phyloP scores from a whole-genome alignment of 176 grass and related monocot species.

The Hsuehochloa calcarea region DNA sequence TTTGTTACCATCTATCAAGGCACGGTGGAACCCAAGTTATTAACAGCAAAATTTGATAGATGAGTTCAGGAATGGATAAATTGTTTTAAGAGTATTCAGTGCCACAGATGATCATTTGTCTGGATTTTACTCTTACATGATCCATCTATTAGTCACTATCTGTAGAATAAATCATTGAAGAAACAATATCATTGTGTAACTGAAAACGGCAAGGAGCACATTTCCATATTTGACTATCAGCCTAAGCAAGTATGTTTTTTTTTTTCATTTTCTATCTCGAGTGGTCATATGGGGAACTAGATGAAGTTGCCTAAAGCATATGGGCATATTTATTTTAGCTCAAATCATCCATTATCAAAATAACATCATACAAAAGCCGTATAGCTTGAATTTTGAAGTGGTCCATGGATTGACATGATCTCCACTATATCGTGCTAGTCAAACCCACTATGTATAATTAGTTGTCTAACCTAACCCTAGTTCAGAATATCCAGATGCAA shows the following conservation, averaged over 20 bases:
- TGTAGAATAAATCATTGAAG: not conserved
- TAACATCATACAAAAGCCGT: not conserved
- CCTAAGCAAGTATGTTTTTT: not conserved
- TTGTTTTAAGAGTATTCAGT: not conserved
- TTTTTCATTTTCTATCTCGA: not conserved
- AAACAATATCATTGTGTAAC: not conserved
- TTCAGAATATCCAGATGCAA: not conserved
- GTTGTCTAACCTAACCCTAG: not conserved
- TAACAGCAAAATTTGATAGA: not conserved
- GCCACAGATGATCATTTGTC: not conserved
- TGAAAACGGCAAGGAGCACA: not conserved
- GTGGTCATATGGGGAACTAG: not conserved
- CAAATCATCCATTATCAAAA: not conserved
- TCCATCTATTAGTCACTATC: not conserved
- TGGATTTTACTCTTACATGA: not conserved
- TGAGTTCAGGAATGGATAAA: not conserved
- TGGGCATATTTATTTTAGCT: not conserved
- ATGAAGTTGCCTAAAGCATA: not conserved
- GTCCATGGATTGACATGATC: slow-evolving; percentile 25
- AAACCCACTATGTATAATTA: not conserved
- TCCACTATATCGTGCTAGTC: slow-evolving; percentile 7
- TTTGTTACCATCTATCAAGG: slow-evolving; percentile 9
- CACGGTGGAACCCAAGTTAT: not conserved
- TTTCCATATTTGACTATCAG: not conserved
- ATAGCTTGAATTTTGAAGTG: not conserved